phyloP scores from a whole-genome alignment of 2,329 filamentous ascomycete genomes.

The Hypomyces rosellus region DNA sequence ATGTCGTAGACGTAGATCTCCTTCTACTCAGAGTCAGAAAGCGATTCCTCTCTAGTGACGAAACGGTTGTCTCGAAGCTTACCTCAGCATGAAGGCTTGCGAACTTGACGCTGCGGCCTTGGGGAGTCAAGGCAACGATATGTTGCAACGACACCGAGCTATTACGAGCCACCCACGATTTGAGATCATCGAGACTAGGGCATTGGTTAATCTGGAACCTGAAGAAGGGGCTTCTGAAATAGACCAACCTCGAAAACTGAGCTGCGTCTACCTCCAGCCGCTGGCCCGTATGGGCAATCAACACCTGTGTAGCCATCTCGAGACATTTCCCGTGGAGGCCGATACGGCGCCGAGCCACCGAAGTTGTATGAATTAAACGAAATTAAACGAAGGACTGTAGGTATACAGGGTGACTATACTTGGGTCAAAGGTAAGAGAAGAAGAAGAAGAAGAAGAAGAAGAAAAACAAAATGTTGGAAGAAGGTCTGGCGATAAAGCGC shows the following conservation, averaged over 20 bases:
- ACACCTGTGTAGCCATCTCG: constrained; percentile 82
- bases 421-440: not conserved
- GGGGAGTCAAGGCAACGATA: constrained; percentile 80
- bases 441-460: not conserved
- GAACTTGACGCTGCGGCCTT: constrained; percentile 77
- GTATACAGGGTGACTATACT: not conserved
- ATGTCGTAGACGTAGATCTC: constrained; percentile 93
- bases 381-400: not conserved
- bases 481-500: too few species aligned
- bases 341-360: constrained; percentile 22
- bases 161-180: constrained; percentile 69
- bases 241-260: constrained; percentile 63
- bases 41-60: not conserved
- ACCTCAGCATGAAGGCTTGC: constrained; percentile 78
- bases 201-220: constrained; percentile 2
- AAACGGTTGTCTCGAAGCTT: constrained; percentile 20
- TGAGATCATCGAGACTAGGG: constrained; percentile 73
- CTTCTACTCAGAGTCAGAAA: constrained; percentile 44
- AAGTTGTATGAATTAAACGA: not conserved
- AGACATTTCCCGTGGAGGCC: constrained; percentile 40
- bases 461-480: not conserved
- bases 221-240: constrained; percentile 5
- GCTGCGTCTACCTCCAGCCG: constrained; percentile 72
- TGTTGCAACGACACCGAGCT: constrained; percentile 68
- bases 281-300: constrained; percentile 89